Evolutionary conservation across 2,329 filamentous ascomycete species (phyloP).

Genomic region (Trichoderma sp.): DNA sequence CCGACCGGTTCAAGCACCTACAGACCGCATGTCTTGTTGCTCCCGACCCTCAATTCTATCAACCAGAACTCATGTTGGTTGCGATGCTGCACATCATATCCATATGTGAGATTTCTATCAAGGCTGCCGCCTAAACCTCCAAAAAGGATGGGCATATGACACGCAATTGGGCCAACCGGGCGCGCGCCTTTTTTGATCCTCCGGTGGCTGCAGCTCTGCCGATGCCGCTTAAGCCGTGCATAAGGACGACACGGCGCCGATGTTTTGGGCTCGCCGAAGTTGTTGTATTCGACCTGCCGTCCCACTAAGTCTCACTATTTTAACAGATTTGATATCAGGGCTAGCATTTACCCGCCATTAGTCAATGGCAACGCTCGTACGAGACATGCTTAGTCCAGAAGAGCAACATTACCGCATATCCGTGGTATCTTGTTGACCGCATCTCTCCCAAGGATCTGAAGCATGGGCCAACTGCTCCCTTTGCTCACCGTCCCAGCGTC

Average conservation of each 20-base stretch:
- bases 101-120: neutral
- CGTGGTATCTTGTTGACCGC: neutral
- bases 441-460: neutral
- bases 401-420: neutral
- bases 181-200: neutral
- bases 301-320: neutral
- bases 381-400: neutral
- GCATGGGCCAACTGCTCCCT: neutral
- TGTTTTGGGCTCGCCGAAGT: neutral
- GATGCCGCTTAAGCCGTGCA: conserved; percentile 12
- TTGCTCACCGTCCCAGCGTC: neutral
- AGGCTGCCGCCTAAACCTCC: neutral
- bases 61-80: neutral
- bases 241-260: neutral
- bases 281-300: neutral
- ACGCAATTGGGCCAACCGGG: neutral
- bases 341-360: neutral
- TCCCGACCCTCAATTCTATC: neutral
- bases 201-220: conserved; percentile 13
- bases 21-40: neutral
- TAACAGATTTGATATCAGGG: neutral
- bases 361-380: neutral
- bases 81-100: neutral
- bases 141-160: neutral
- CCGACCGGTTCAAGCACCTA: neutral